Evolutionary conservation across 495 filamentous ascomycete genomes (phyloP).

Genomic region (Usnea hakonensis): DNA sequence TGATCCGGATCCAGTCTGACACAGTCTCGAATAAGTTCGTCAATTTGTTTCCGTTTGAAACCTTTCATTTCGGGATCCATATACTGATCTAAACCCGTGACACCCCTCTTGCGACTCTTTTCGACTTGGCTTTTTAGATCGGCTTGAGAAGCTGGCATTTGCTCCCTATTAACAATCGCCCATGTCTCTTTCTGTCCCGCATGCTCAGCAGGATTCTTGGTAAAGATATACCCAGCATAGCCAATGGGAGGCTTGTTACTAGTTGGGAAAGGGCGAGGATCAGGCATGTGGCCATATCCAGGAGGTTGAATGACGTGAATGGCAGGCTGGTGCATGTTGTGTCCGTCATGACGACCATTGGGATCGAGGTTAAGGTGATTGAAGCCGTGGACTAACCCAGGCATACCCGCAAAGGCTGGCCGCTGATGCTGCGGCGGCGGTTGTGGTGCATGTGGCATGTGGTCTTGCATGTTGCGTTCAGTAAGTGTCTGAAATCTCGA

Average conservation of each 20-base stretch:
- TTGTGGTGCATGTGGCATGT: not conserved
- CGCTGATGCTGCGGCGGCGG: not conserved
- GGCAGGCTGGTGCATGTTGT: conserved; percentile 2
- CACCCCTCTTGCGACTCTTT: conserved; percentile 12
- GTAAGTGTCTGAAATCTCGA: not conserved
- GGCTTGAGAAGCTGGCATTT: conserved; percentile 11
- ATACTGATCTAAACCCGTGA: conserved; percentile 2
- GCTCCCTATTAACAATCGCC: conserved; percentile 7
- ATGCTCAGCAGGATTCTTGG: not conserved
- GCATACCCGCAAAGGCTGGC: not conserved
- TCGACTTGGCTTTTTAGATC: conserved; percentile 16
- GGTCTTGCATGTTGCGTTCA: not conserved
- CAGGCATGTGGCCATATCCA: not conserved
- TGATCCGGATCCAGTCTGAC: conserved; percentile 5
- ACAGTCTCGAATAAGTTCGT: conserved; percentile 17
- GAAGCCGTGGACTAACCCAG: not conserved
- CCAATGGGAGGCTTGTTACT: conserved; percentile 1
- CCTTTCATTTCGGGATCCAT: conserved; percentile 16
- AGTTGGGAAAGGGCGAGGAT: not conserved
- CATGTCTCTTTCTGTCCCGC: conserved; percentile 5
- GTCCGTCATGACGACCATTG: not conserved
- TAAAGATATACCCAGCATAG: conserved; percentile 4
- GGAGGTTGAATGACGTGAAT: not conserved
- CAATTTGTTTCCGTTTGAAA: conserved; percentile 18
- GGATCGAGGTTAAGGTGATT: not conserved